Evolutionary conservation across 139 green algal genomes (phyloP).

Genomic region (Astrephomene gubernaculifera): DNA sequence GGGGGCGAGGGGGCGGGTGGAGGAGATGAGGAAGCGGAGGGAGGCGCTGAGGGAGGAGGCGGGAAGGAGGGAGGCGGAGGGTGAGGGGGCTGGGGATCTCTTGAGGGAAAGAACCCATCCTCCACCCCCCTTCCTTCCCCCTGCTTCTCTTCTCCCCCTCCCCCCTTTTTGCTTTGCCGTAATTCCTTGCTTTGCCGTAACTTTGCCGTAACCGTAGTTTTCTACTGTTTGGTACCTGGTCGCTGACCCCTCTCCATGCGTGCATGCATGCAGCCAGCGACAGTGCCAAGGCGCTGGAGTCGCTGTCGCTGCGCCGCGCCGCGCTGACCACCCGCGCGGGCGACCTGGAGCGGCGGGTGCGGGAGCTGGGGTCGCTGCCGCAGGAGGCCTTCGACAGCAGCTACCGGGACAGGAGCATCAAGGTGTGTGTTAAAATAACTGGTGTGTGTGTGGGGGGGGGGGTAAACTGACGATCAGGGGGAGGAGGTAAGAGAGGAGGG

Average conservation of each 20-base stretch:
- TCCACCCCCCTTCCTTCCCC: not conserved
- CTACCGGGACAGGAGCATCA: slow-evolving; percentile 70
- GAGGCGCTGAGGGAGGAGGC: slow-evolving; percentile 49
- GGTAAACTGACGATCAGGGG: not conserved
- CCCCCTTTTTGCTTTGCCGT: too few relatives aligned
- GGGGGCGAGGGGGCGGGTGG: slow-evolving; percentile 43
- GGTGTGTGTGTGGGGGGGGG: too few relatives aligned
- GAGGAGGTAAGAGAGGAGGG: not conserved
- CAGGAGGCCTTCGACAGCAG: slow-evolving; percentile 84
- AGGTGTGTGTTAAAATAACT: too few relatives aligned
- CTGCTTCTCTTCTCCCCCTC: not conserved
- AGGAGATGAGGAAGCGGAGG: not conserved
- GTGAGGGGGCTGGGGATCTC: not conserved
- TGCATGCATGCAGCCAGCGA: slow-evolving; percentile 41
- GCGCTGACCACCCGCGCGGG: slow-evolving; percentile 64
- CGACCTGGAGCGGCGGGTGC: slow-evolving; percentile 87
- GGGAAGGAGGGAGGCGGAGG: slow-evolving; percentile 37
- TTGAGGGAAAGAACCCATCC: not conserved
- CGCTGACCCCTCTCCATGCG: not conserved
- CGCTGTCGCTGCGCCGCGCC: slow-evolving; percentile 64
- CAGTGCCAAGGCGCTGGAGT: slow-evolving; percentile 66
- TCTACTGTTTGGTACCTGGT: too few relatives aligned
- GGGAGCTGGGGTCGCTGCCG: slow-evolving; percentile 93
- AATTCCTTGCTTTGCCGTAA: too few relatives aligned
- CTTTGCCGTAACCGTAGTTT: too few relatives aligned